These are phyloP conservation scores for Abrus pulchellus DNA, from an alignment of 306 rosid genomes.

Conservation along the genomic window DNA sequence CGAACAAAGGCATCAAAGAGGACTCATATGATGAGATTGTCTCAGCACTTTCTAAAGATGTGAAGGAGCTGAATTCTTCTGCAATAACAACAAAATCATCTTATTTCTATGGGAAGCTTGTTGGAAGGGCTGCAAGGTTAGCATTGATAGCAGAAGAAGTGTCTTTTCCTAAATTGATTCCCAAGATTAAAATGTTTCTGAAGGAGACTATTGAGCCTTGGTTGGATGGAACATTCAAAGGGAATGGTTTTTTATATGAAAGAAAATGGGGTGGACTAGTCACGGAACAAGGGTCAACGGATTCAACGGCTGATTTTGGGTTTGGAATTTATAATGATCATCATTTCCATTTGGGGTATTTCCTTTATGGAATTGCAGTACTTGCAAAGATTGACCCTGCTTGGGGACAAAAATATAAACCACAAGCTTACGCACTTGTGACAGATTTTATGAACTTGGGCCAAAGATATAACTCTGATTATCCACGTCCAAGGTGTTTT, in stretches of 20 bases:
- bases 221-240: slow-evolving; percentile 78
- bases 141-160: slow-evolving; percentile 93
- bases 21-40: slow-evolving; percentile 66
- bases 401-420: slow-evolving; percentile 80
- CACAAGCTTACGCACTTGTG: slow-evolving; percentile 75
- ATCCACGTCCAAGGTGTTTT: slow-evolving; percentile 71
- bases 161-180: slow-evolving; percentile 62
- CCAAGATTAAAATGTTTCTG: slow-evolving; percentile 59
- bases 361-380: slow-evolving; percentile 84
- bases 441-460: slow-evolving; percentile 77
- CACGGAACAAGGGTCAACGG: slow-evolving; percentile 72
- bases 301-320: slow-evolving; percentile 83
- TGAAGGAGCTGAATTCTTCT: slow-evolving; percentile 59
- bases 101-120: slow-evolving; percentile 79
- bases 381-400: slow-evolving; percentile 80
- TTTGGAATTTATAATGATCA: slow-evolving; percentile 89
- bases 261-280: slow-evolving; percentile 85
- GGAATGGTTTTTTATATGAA: slow-evolving; percentile 82
- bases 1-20: slow-evolving; percentile 61
- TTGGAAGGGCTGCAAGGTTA: slow-evolving; percentile 90
- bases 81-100: slow-evolving; percentile 62
- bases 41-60: slow-evolving; percentile 73
- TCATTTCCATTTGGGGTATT: slow-evolving; percentile 89
- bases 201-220: slow-evolving; percentile 84
- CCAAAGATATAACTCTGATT: slow-evolving; percentile 50